Evolutionary conservation across 2,329 filamentous ascomycete species (phyloP), one percentile per base, ranked within the genome.

Genomic region (Botrytis elliptica): DNA sequence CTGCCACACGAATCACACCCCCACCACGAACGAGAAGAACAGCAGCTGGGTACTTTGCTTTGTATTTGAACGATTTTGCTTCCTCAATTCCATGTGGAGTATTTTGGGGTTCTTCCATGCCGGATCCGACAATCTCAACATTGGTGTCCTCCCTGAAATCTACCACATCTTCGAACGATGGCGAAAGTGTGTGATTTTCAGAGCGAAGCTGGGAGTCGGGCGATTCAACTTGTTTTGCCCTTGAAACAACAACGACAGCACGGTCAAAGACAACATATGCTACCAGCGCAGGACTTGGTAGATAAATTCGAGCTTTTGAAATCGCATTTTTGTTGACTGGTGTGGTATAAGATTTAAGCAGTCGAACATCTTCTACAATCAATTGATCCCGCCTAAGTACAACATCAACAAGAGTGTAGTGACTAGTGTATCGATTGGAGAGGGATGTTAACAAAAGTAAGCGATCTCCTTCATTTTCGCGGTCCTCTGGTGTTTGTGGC

Each of bases 161-260:
- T 52, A 99, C 86, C 2, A 93, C 90, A 81, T 99, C 96, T 81
- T 98, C 94, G 78, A 95, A 98, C 0, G 90, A 88, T 29, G 90
- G 84, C 0, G 89, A 88, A 36, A 90, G 81, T 20, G 88, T 84
- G 78, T 91, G 88, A 55, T 87, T 91, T 72, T 93, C 91, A 72
- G 88, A 84, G 75, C 92, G 88, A 5, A 97, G 85, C 80, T 97
- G 94, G 2, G 89, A 89, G 69, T 94, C 92, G 12, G 93, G 93
- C 3, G 90, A 91, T 62, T 93, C 90, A 22, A 90, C 88, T 1
- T 88, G 85, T 68, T 87, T 87, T 4, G 88, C 87, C 66, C 97
- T 87, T 0, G 94, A 97, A 12, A 92, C 87, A 40, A 98, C 84
- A 33, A 96, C 88, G 40, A 96, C 87, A 6, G 93, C 93, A 76